Percentiles rank a stretch among this genome's conserved stretches.
Conservation (phyloP, 768 basidiomycete species). For the Strobilomyces echinocephalus region DNA sequence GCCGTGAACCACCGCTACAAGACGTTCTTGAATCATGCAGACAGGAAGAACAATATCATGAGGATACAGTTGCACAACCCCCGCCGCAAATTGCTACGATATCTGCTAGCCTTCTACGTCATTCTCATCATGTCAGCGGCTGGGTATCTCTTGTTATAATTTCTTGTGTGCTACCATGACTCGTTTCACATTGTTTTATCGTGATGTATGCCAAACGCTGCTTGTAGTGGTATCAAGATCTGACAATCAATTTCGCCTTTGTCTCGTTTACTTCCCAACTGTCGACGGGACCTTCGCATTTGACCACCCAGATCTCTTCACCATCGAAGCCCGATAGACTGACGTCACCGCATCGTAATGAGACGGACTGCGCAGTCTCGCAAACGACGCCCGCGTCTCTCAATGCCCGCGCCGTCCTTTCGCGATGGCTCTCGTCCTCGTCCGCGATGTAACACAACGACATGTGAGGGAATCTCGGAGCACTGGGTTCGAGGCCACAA, state of each 20-base stretch:
- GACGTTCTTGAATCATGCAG: slow-evolving; percentile 16
- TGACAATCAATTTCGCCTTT: slow-evolving; percentile 25
- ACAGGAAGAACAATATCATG: slow-evolving; percentile 22
- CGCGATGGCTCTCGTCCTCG: slow-evolving; percentile 54
- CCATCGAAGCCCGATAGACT: slow-evolving; percentile 42
- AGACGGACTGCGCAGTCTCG: slow-evolving; percentile 25
- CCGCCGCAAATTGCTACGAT: not conserved
- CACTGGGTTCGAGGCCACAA: slow-evolving; percentile 38
- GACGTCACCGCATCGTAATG: slow-evolving; percentile 21
- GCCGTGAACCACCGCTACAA: slow-evolving; percentile 25
- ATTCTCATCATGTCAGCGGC: slow-evolving; percentile 5
- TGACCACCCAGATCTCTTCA: slow-evolving; percentile 54
- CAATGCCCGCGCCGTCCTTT: slow-evolving; percentile 42
- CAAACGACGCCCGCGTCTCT: slow-evolving; percentile 32
- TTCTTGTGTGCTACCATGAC: not conserved
- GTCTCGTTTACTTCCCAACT: slow-evolving; percentile 47
- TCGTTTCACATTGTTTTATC: not conserved
- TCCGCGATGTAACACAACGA: slow-evolving; percentile 72
- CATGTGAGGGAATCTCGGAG: slow-evolving; percentile 65
- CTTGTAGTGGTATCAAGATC: not conserved
- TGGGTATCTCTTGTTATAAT: not conserved
- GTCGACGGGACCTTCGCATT: slow-evolving; percentile 57
- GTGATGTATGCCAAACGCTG: not conserved
- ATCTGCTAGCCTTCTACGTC: slow-evolving; percentile 6
- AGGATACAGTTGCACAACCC: slow-evolving; percentile 9